Conservation (phyloP, 2,329 filamentous ascomycete genomes). For the Ceratocystis cacaofunesta region DNA sequence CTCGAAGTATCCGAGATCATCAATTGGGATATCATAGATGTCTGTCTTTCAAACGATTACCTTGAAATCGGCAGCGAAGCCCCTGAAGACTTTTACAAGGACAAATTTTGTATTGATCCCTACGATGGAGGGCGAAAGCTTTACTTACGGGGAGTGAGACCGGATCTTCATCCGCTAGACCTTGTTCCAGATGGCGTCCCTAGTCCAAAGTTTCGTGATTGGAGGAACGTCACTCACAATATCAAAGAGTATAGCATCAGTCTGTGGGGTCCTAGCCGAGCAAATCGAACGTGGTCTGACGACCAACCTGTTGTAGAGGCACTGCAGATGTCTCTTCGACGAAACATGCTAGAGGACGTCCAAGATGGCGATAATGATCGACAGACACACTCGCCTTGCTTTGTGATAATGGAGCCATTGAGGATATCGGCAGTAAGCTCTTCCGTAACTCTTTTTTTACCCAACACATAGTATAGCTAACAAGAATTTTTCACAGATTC, state of each 20-base stretch:
- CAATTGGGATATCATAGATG: constrained; percentile 45
- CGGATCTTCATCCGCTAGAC: constrained; percentile 47
- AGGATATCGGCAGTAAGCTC: constrained; percentile 56
- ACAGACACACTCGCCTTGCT: constrained; percentile 32
- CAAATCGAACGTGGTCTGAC: constrained; percentile 37
- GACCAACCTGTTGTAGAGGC: constrained; percentile 73
- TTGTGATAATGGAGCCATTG: constrained; percentile 62
- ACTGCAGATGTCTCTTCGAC: constrained; percentile 57
- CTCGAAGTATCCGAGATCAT: constrained; percentile 26
- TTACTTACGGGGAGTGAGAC: constrained; percentile 37
- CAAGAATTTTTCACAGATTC: constrained; percentile 37
- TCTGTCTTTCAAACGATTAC: constrained; percentile 24
- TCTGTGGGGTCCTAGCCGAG: constrained; percentile 47
- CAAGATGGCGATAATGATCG: constrained; percentile 36
- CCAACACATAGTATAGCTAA: neutral
- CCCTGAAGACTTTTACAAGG: constrained; percentile 34
- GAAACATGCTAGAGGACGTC: constrained; percentile 65
- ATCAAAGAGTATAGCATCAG: constrained; percentile 80
- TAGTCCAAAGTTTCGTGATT: constrained; percentile 31
- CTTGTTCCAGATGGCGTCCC: constrained; percentile 44
- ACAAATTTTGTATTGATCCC: constrained; percentile 42
- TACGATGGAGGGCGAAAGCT: constrained; percentile 51
- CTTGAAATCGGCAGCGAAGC: constrained; percentile 27
- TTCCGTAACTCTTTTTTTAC: neutral
- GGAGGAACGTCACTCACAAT: constrained; percentile 32